Evolutionary conservation across 176 grass and related monocot genomes (phyloP).

Genomic region (Rhynchospora pubera): DNA sequence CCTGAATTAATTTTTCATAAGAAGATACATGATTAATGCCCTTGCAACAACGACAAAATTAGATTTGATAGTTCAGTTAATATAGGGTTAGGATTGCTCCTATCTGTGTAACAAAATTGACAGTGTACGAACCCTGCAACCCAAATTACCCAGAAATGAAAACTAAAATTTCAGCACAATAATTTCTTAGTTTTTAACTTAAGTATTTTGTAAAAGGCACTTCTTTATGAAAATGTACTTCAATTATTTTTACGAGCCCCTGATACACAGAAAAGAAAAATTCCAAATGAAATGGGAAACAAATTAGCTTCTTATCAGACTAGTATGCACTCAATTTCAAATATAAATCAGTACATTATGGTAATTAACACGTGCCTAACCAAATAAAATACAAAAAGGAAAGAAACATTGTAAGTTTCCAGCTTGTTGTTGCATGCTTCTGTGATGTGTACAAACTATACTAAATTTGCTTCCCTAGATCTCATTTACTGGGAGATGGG

Average conservation of each 20-base stretch:
- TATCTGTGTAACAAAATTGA: background rate
- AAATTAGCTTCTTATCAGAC: background rate
- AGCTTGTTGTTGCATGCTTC: no score
- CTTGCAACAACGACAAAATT: background rate
- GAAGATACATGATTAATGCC: background rate
- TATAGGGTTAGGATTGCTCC: background rate
- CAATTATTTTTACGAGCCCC: background rate
- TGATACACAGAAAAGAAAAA: no score
- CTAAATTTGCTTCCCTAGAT: no score
- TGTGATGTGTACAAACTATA: no score
- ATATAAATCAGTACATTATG: no score
- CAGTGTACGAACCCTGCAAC: background rate
- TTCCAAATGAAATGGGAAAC: background rate
- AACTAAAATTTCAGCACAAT: background rate
- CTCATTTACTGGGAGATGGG: no score
- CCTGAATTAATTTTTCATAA: slow-evolving; percentile 29
- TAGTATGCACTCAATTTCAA: background rate
- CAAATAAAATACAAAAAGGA: no score
- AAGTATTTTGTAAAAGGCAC: background rate
- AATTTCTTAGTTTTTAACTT: background rate
- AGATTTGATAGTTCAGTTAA: background rate
- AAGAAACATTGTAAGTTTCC: no score
- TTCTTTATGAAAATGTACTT: background rate
- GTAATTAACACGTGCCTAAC: no score
- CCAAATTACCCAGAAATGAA: background rate